A percentile compares a stretch with the other conserved stretches of the same genome.
phyloP scores from a whole-genome alignment of 1,284 basidiomycete genomes.

The Boletus sp. region DNA sequence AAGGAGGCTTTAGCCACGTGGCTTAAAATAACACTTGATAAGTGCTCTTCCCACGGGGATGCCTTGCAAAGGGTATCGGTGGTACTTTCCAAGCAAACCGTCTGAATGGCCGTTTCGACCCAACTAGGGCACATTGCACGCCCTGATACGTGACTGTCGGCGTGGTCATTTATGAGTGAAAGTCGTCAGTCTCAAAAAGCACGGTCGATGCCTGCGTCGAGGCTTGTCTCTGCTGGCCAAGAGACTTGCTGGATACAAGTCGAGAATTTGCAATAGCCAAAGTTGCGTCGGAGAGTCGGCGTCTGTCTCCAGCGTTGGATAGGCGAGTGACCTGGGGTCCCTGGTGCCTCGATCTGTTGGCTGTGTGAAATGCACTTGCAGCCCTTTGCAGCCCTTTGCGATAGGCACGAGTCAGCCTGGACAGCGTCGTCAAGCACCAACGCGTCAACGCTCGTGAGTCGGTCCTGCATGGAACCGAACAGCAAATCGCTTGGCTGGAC shows the following conservation, averaged over 20 bases:
- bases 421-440: no score
- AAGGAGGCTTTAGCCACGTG: background rate
- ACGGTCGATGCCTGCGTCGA: background rate
- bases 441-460: no score
- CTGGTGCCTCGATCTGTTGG: constrained; percentile 31
- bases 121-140: constrained; percentile 19
- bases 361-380: constrained; percentile 22
- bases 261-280: background rate
- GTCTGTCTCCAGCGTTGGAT: constrained; percentile 7
- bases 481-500: constrained; percentile 1
- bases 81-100: background rate
- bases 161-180: constrained; percentile 14
- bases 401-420: constrained; percentile 3
- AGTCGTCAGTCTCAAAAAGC: background rate
- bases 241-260: no score
- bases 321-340: constrained; percentile 14
- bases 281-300: constrained; percentile 7
- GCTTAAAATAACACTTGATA: background rate
- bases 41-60: background rate
- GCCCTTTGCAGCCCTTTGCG: constrained; percentile 11
- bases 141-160: constrained; percentile 25
- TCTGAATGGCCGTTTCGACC: background rate
- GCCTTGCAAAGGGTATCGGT: background rate
- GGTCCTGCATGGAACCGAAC: no score
- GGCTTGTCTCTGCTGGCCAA: no score